phyloP scores from a whole-genome alignment of 495 filamentous ascomycete genomes.

The Penicillium bialowiezense region DNA sequence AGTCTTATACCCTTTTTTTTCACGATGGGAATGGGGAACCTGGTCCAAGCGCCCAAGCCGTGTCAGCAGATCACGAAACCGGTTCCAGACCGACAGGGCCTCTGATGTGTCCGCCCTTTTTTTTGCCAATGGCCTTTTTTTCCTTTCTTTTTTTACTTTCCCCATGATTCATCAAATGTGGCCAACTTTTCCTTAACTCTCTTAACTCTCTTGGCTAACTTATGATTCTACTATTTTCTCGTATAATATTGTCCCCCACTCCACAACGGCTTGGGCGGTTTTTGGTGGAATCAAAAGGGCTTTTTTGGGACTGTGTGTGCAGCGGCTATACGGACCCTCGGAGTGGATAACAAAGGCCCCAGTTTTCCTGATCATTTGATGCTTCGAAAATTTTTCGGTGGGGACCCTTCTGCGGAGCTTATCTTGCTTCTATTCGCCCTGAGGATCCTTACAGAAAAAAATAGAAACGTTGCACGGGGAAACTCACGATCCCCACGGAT shows the following conservation, averaged over 20 bases:
- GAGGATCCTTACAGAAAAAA: constrained; percentile 5
- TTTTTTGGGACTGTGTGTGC: background rate
- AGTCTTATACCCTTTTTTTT: constrained; percentile 17
- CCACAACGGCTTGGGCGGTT: no score
- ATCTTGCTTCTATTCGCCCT: constrained; percentile 19
- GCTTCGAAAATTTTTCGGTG: constrained; percentile 31
- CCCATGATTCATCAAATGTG: background rate
- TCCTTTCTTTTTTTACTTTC: background rate
- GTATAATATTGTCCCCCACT: no score
- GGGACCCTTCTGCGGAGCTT: constrained; percentile 25
- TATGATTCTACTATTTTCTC: no score
- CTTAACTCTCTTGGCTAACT: no score
- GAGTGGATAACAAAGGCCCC: constrained; percentile 10
- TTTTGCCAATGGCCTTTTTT: background rate
- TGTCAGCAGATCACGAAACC: constrained; percentile 20
- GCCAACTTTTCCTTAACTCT: no score
- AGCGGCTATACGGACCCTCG: constrained; percentile 12
- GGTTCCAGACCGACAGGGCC: constrained; percentile 17
- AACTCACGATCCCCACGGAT: constrained; percentile 31
- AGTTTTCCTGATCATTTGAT: constrained; percentile 28
- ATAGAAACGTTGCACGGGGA: constrained; percentile 19
- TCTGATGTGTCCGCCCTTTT: constrained; percentile 1
- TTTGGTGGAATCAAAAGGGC: background rate
- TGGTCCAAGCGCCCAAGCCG: constrained; percentile 17
- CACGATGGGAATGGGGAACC: constrained; percentile 15